These are phyloP conservation scores for Ammopiptanthus mongolicus DNA, from an alignment of 306 rosid species.

Conservation along the genomic window DNA sequence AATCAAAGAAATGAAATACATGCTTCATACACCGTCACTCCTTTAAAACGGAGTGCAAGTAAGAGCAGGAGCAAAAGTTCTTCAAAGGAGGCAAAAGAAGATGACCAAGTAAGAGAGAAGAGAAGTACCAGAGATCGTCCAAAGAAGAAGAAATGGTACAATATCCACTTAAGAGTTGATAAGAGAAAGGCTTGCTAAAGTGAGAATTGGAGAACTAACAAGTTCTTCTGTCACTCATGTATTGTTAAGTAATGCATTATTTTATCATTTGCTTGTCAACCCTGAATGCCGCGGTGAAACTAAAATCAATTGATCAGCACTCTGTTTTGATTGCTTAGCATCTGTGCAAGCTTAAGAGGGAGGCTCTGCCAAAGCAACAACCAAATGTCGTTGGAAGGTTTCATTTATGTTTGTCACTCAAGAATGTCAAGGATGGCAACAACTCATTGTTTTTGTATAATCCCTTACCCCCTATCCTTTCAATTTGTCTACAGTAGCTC, in stretches of 20 bases:
- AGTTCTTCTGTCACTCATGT: conserved; percentile 8
- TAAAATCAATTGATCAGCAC: conserved; percentile 5
- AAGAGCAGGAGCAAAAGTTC: conserved; percentile 62
- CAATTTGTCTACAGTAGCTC: conserved; percentile 24
- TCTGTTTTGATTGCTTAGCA: conserved; percentile 29
- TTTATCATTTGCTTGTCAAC: neutral
- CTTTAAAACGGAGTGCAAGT: conserved; percentile 76
- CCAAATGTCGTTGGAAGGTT: conserved; percentile 25
- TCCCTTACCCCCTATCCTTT: conserved; percentile 30
- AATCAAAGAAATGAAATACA: conserved; percentile 90
- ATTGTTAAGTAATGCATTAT: neutral
- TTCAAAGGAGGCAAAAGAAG: conserved; percentile 68
- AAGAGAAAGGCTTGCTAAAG: conserved; percentile 92
- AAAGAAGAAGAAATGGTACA: conserved; percentile 91
- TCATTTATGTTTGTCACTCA: conserved; percentile 23
- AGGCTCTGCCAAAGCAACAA: conserved; percentile 27
- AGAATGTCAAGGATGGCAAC: conserved; percentile 44
- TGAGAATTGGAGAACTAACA: conserved; percentile 24
- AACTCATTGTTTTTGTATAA: conserved; percentile 58
- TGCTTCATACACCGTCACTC: conserved; percentile 64
- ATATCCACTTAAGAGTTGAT: conserved; percentile 80
- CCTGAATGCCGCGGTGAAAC: conserved; percentile 20
- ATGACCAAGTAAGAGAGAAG: conserved; percentile 61
- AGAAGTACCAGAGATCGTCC: conserved; percentile 63
- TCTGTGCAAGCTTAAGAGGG: conserved; percentile 29